These are phyloP conservation scores for Rosa chinensis DNA, from an alignment of 306 rosid species.

Conservation along the genomic window DNA sequence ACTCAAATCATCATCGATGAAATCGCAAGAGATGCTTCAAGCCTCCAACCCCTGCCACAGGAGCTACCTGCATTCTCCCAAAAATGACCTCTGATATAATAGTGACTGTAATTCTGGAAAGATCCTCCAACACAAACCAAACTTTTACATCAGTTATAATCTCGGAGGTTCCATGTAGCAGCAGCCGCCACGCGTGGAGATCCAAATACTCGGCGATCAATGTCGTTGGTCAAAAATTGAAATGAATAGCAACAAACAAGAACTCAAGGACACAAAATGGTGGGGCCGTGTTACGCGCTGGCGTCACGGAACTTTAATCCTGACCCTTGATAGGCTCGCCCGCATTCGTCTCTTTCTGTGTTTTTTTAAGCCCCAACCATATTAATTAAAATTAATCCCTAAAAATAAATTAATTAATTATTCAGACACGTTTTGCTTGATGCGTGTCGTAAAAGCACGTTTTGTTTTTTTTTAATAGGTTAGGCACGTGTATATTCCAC, in stretches of 20 bases:
- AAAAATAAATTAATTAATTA: conserved; percentile 11
- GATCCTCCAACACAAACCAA: no score
- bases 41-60: no score
- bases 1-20: no score
- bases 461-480: not conserved
- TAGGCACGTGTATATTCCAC: conserved; percentile 41
- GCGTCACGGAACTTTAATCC: conserved; percentile 18
- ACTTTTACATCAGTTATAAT: no score
- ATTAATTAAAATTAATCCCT: not conserved
- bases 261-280: not conserved
- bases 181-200: not conserved
- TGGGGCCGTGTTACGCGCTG: conserved; percentile 16
- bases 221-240: not conserved
- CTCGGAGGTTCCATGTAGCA: not conserved
- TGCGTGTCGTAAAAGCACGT: conserved; percentile 29
- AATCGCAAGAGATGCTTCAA: no score
- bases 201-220: conserved; percentile 23
- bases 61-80: no score
- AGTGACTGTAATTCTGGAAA: no score
- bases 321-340: conserved; percentile 19
- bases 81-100: no score
- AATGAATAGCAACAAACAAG: not conserved
- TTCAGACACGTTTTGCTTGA: conserved; percentile 49
- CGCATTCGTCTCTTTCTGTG: conserved; percentile 8
- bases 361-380: not conserved